phyloP scores from a whole-genome alignment of 495 filamentous ascomycete genomes.

The Penicillium lagena region DNA sequence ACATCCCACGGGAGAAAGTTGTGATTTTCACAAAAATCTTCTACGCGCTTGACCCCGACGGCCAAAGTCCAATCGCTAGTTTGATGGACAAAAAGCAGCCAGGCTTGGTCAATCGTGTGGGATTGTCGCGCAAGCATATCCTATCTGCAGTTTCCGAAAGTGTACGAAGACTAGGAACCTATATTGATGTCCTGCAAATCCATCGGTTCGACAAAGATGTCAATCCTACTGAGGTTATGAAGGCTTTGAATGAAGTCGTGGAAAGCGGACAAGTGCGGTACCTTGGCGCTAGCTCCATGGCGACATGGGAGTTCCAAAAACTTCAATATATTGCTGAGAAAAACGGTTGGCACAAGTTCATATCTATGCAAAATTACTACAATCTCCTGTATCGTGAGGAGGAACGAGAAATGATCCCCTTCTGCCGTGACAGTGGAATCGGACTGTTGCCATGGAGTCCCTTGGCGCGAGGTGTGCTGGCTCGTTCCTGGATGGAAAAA shows the following conservation, averaged over 20 bases:
- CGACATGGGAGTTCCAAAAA: slow-evolving; percentile 50
- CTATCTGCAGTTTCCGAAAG: slow-evolving; percentile 52
- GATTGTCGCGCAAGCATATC: slow-evolving; percentile 52
- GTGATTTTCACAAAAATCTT: slow-evolving; percentile 75
- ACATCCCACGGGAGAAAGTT: slow-evolving; percentile 68
- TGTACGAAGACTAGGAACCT: slow-evolving; percentile 51
- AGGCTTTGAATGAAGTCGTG: slow-evolving; percentile 52
- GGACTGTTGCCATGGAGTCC: slow-evolving; percentile 63
- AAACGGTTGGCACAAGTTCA: slow-evolving; percentile 53
- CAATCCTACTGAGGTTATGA: slow-evolving; percentile 56
- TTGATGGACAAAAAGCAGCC: slow-evolving; percentile 35
- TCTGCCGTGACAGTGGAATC: slow-evolving; percentile 69
- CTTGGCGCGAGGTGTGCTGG: slow-evolving; percentile 50
- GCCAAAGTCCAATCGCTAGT: slow-evolving; percentile 22
- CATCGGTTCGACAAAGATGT: slow-evolving; percentile 50
- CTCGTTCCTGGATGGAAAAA: slow-evolving; percentile 39
- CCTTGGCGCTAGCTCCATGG: slow-evolving; percentile 42
- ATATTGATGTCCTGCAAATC: slow-evolving; percentile 57
- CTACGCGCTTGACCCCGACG: slow-evolving; percentile 48
- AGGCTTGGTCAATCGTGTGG: slow-evolving; percentile 45
- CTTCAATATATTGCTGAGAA: slow-evolving; percentile 49
- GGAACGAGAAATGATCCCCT: slow-evolving; percentile 57
- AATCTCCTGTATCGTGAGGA: slow-evolving; percentile 53
- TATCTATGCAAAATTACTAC: slow-evolving; percentile 58
- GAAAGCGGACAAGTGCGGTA: slow-evolving; percentile 53